Evolutionary conservation across 2,329 filamentous ascomycete genomes (phyloP).

Genomic region (Thyridium curvatum): DNA sequence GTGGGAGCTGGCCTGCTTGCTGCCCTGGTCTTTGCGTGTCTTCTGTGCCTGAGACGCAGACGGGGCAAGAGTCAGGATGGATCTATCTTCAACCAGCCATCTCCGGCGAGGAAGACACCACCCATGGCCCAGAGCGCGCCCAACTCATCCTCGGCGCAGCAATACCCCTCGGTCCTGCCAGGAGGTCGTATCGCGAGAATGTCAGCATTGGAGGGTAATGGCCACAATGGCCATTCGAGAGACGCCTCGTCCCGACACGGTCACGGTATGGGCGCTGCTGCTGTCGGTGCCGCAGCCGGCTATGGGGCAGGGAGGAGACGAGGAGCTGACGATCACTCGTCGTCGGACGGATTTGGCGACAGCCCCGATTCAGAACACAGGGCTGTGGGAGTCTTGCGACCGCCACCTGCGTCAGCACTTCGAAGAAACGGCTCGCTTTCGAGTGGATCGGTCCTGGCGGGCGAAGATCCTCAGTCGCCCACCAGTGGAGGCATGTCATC

Average conservation of each 20-base stretch:
- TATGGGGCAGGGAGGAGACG: slow-evolving; percentile 39
- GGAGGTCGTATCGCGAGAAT: slow-evolving; percentile 90
- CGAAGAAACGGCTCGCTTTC: slow-evolving; percentile 86
- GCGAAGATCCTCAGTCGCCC: slow-evolving; percentile 68
- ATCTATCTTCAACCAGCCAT: slow-evolving; percentile 85
- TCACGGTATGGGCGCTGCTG: slow-evolving; percentile 29
- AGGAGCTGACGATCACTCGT: slow-evolving; percentile 51
- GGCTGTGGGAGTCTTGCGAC: slow-evolving; percentile 45
- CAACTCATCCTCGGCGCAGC: slow-evolving; percentile 15
- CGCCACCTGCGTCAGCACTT: slow-evolving; percentile 45
- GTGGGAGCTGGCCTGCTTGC: slow-evolving; percentile 64
- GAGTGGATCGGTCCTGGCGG: slow-evolving; percentile 69
- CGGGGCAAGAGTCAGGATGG: slow-evolving; percentile 53
- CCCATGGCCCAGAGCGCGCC: slow-evolving; percentile 30
- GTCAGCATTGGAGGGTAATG: slow-evolving; percentile 72
- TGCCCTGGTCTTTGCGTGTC: slow-evolving; percentile 62
- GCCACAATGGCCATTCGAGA: slow-evolving; percentile 43
- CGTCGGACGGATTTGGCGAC: slow-evolving; percentile 65
- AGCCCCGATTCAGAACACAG: slow-evolving; percentile 65
- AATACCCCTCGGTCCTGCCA: slow-evolving; percentile 49
- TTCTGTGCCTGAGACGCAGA: slow-evolving; percentile 46
- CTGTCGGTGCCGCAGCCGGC: slow-evolving; percentile 39
- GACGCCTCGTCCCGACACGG: slow-evolving; percentile 51
- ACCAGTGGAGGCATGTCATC: slow-evolving; percentile 74
- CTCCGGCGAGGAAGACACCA: slow-evolving; percentile 54